Conservation (phyloP, 2,329 filamentous ascomycete species). For the Cryphonectria japonica region DNA sequence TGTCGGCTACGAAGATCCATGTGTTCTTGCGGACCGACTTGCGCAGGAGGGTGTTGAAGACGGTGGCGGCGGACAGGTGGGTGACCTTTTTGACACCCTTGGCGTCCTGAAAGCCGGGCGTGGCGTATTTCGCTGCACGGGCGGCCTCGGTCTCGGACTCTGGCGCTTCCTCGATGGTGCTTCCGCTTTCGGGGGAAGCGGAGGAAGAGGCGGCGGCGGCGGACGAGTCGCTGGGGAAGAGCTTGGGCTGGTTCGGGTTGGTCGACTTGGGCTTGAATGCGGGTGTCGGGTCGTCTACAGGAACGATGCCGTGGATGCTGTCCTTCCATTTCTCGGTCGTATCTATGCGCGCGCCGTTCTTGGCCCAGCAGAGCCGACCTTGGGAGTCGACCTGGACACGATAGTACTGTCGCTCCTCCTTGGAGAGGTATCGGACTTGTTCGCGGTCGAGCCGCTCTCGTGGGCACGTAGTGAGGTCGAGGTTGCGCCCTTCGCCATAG, state of each 20-base stretch:
- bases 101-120: constrained; percentile 63
- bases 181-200: constrained; percentile 24
- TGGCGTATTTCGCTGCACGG: constrained; percentile 66
- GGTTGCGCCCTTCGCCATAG: constrained; percentile 70
- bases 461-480: constrained; percentile 74
- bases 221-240: constrained; percentile 32
- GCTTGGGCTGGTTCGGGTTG: constrained; percentile 35
- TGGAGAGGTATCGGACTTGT: constrained; percentile 79
- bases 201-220: constrained; percentile 19
- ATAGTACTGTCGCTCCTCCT: constrained; percentile 81
- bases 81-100: constrained; percentile 64
- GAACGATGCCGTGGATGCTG: constrained; percentile 75
- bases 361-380: constrained; percentile 83
- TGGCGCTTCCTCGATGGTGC: constrained; percentile 34
- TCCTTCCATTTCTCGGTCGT: constrained; percentile 78
- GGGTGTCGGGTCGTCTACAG: constrained; percentile 62
- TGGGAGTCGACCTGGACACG: constrained; percentile 74
- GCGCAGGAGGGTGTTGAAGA: constrained; percentile 78
- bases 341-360: constrained; percentile 77
- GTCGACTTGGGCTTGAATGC: constrained; percentile 47
- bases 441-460: constrained; percentile 76
- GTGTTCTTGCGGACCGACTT: constrained; percentile 83
- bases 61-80: constrained; percentile 68
- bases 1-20: constrained; percentile 93
- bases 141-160: constrained; percentile 59